A percentile compares a stretch with the other conserved stretches of the same genome.
These are phyloP conservation scores for Podospora bellae-mahoneyi DNA, from an alignment of 495 filamentous ascomycete species.

Conservation along the genomic window DNA sequence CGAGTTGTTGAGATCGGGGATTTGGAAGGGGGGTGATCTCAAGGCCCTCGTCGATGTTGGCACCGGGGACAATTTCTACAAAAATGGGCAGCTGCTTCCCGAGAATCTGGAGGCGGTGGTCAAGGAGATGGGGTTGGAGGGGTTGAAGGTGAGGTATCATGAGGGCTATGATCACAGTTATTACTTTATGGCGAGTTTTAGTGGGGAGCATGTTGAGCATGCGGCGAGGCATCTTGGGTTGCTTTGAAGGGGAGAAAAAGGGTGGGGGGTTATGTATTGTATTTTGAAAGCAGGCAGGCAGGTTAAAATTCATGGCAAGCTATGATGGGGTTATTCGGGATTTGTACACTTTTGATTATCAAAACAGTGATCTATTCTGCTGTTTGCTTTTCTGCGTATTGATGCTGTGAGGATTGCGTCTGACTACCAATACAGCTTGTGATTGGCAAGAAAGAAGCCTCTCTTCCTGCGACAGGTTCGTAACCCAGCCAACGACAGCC, in stretches of 20 bases:
- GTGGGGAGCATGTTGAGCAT: constrained; percentile 85
- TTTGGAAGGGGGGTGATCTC: constrained; percentile 60
- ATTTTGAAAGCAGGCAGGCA: not conserved
- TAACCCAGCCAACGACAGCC: not conserved
- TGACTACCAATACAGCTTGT: no score
- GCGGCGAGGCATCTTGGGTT: constrained; percentile 73
- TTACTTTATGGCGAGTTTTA: constrained; percentile 86
- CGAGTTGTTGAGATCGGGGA: constrained; percentile 59
- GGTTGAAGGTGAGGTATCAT: constrained; percentile 76
- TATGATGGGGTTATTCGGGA: not conserved
- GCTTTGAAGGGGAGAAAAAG: constrained; percentile 2
- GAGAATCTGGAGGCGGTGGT: constrained; percentile 87
- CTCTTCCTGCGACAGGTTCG: no score
- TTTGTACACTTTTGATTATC: not conserved
- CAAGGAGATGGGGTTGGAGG: constrained; percentile 62
- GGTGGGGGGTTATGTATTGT: not conserved
- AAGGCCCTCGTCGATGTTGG: constrained; percentile 84
- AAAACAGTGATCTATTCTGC: no score
- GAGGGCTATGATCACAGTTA: constrained; percentile 95
- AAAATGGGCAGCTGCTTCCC: constrained; percentile 84
- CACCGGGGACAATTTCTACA: constrained; percentile 92
- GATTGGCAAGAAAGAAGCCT: no score
- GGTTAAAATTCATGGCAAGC: not conserved
- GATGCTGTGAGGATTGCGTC: no score
- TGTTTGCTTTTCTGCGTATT: no score